Evolutionary conservation across 371 early-diverging fungal genomes (phyloP).

Genomic region (Lichtheimia ramosa): DNA sequence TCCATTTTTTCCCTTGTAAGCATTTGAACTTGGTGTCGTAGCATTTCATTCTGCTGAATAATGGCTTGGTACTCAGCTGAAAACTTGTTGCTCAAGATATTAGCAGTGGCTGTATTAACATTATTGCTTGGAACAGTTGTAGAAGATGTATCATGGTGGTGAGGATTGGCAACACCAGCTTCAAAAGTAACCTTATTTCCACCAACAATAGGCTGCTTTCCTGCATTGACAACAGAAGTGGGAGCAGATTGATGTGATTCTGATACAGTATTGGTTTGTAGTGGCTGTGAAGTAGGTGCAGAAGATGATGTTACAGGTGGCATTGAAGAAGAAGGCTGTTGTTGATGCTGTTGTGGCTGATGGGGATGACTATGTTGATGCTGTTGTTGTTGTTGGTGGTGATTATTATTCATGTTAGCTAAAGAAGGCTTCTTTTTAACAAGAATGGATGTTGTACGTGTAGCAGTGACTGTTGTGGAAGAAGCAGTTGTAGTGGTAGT

Average conservation of each 20-base stretch:
- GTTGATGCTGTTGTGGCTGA: not conserved
- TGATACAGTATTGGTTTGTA: not conserved
- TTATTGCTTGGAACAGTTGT: no score
- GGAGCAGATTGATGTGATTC: no score
- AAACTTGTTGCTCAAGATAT: no score
- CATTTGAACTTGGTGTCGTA: not conserved
- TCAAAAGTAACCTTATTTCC: no score
- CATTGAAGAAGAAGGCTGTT: not conserved
- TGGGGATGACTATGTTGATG: not conserved
- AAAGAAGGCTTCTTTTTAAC: no score
- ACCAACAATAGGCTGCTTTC: no score
- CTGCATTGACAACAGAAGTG: no score
- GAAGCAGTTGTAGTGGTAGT: not conserved
- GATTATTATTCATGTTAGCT: not conserved
- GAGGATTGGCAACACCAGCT: no score
- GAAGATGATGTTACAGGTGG: not conserved
- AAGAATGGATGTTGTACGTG: not conserved
- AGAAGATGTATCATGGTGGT: no score
- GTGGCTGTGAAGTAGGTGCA: not conserved
- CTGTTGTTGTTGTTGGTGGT: not conserved
- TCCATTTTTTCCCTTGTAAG: constrained; percentile 1
- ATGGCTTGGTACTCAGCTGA: constrained; percentile 3
- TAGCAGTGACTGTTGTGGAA: not conserved
- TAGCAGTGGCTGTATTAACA: no score
- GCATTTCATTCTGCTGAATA: not conserved